phyloP scores from a whole-genome alignment of 73 alveolate species.

The Stentor roeselii region DNA sequence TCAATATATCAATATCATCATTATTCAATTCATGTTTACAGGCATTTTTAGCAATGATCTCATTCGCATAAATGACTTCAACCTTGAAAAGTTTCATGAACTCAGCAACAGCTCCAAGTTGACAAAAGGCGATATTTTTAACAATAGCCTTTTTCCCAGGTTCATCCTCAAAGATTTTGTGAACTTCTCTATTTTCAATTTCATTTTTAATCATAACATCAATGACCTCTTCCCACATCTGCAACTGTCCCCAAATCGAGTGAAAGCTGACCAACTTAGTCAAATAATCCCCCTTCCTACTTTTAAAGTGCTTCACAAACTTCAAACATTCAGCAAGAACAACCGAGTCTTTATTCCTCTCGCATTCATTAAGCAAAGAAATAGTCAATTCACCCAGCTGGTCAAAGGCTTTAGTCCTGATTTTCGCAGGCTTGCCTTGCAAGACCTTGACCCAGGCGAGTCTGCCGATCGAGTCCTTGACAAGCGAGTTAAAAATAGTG shows the following conservation, averaged over 20 bases:
- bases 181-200: neutral
- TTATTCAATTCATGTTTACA: neutral
- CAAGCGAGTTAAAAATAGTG: neutral
- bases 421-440: neutral
- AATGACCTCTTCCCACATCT: slow-evolving; percentile 22
- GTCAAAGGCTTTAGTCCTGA: neutral
- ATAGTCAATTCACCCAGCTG: neutral
- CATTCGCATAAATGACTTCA: neutral
- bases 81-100: slow-evolving; percentile 19
- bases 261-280: neutral
- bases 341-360: neutral
- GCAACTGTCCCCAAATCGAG: slow-evolving; percentile 4
- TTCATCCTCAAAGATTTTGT: neutral
- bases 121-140: slow-evolving; percentile 5
- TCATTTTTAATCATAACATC: neutral
- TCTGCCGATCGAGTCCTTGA: slow-evolving; percentile 16
- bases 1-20: slow-evolving; percentile 11
- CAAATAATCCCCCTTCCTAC: neutral
- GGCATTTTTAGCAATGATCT: neutral
- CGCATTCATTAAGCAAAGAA: neutral
- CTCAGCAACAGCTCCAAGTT: slow-evolving; percentile 1
- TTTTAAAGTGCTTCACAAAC: neutral
- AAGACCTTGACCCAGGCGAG: neutral
- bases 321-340: neutral
- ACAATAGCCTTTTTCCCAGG: neutral